phyloP scores from a whole-genome alignment of 768 basidiomycete genomes.

The Pleurotus sapidus region DNA sequence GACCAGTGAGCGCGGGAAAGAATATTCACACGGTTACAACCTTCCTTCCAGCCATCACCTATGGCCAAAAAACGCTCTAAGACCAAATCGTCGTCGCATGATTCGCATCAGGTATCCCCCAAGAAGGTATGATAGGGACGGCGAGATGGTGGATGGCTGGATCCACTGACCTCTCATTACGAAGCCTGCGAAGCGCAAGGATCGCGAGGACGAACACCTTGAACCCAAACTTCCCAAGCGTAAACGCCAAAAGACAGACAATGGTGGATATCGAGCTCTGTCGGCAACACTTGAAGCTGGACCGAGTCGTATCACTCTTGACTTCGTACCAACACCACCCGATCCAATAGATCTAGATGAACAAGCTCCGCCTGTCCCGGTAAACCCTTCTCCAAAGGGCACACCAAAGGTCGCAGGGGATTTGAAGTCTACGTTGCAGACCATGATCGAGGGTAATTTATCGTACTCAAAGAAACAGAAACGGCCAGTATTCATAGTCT shows the following conservation, averaged over 20 bases:
- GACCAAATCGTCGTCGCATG: neutral
- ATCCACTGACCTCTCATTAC: neutral
- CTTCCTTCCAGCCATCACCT: neutral
- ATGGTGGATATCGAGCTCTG: neutral
- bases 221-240: neutral
- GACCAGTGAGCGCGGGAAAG: no score
- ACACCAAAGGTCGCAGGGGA: neutral
- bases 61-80: neutral
- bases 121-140: neutral
- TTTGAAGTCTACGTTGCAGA: neutral
- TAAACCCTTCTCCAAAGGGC: no score
- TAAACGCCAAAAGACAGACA: neutral
- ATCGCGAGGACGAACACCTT: neutral
- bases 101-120: neutral
- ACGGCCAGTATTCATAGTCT: neutral
- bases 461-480: neutral
- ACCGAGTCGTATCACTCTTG: neutral
- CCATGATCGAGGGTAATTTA: neutral
- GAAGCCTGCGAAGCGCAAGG: neutral
- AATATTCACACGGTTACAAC: neutral
- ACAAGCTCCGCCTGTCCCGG: no score
- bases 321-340: neutral
- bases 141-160: neutral
- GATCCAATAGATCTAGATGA: neutral
- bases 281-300: neutral